Evolutionary conservation across 768 basidiomycete genomes (phyloP), one percentile per base, ranked within the genome.

Genomic region (Mycena alexandri): DNA sequence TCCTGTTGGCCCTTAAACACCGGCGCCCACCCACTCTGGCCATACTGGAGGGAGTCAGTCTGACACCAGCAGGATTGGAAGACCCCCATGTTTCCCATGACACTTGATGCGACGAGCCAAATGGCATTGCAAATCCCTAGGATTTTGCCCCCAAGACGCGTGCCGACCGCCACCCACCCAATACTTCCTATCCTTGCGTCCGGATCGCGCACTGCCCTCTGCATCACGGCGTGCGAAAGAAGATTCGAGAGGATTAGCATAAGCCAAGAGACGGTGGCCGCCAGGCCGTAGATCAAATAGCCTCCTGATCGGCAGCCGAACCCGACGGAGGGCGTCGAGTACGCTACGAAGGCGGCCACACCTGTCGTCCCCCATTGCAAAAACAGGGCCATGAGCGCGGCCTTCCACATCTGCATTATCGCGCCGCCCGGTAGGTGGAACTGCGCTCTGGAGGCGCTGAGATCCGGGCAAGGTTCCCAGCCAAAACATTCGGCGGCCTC

Each of bases 261-360:
- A 10, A 75, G 14, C 79, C 79, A 80, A 17, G 73, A 73, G 0
- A 46, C 1, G 1, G 76, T 80, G 2, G 79, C 76, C 12, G 72
- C 2, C 9, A 50, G 3, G 9, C 75, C 79, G 12, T 79, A 80
- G 21, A 73, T 44, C 42, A 78, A 21, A 61, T 77, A 79, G 5
- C 71, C 66, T 0, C 78, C 70, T 4, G 79, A 79, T 57, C 77
- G 79, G 33, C 79, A 79, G 21, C 79, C 79, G 5, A 80, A 29
- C 19, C 76, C 74, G 11, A 62, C 46, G 5, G 64, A 47, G 0
- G 79, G 78, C 65, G 57, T 65, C 5, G 7, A 19, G 65, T 61
- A 76, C 17, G 62, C 67, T 8, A 64, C 65, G 14, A 77, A 55
- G 46, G 79, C 2, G 0, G 76, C 79, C 19, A 78, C 72, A 0